Conservation (phyloP, 2,329 filamentous ascomycete genomes). For the Aaosphaeria arxii region DNA sequence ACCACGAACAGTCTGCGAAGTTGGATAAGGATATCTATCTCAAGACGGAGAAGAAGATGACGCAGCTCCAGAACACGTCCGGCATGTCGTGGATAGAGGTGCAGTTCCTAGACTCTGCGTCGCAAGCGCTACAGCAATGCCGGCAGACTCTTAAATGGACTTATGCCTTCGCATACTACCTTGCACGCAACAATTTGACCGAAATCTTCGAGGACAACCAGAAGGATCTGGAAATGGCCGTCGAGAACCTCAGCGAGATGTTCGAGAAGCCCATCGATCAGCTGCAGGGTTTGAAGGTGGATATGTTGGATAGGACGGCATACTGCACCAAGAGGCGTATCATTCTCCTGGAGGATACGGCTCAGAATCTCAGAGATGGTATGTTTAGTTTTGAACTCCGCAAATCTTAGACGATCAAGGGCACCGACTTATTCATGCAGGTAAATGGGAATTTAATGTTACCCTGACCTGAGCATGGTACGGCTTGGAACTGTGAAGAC, state of each 20-base stretch:
- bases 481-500: too few relatives aligned
- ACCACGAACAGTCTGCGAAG: conserved; percentile 96
- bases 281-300: conserved; percentile 82
- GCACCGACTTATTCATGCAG: conserved; percentile 1
- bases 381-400: conserved; percentile 33
- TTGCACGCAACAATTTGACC: conserved; percentile 92
- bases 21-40: conserved; percentile 93
- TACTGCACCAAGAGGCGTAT: conserved; percentile 93
- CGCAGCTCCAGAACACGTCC: conserved; percentile 86
- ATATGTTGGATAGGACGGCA: conserved; percentile 97
- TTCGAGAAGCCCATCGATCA: conserved; percentile 96
- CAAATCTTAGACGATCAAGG: too few relatives aligned
- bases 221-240: conserved; percentile 94
- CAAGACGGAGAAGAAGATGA: conserved; percentile 99
- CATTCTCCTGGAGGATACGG: conserved; percentile 88
- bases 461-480: conserved; percentile 2
- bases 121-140: conserved; percentile 89
- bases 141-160: conserved; percentile 99
- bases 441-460: conserved; percentile 21
- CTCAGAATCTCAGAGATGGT: conserved; percentile 87
- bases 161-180: conserved; percentile 96
- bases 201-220: conserved; percentile 99
- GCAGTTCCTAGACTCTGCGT: conserved; percentile 91
- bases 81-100: conserved; percentile 99
- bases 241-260: conserved; percentile 97